Evolutionary conservation across 768 basidiomycete genomes (phyloP), one percentile per base, ranked within the genome.

Genomic region (Macrolepiota dolichaula): DNA sequence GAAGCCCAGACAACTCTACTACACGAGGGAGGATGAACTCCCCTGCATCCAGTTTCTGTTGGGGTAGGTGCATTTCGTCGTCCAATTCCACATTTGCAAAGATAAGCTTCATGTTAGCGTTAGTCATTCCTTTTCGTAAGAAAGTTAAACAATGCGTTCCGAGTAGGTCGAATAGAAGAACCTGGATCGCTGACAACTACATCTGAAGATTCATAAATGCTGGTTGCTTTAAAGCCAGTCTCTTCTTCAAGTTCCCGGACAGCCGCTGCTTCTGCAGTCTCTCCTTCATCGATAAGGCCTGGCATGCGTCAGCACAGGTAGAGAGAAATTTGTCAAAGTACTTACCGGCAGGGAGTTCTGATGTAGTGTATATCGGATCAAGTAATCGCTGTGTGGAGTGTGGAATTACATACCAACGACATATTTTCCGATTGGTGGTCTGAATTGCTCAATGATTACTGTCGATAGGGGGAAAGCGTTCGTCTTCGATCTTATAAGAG

Each of bases 211-310:
- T 92, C 83, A 35, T 89, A 67, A 32, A 95, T 78, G 53, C 78
- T 71, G 54, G 81, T 76, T 2, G 88, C 89, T 55, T 81, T 85
- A 74, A 85, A 96, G 4, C 96, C 96, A 2, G 96, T 97, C 73
- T 98, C 96, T 74, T 98, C 96, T 67, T 87, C 81, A 13, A 98
- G 81, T 71, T 98, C 96, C 22, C 96, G 85, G 38, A 94, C 79
- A 0, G 95, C 96, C 1, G 94, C 84, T 17, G 82, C 74, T 72
- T 90, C 91, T 0, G 92, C 80, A 0, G 88, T 85, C 77, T 98
- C 96, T 0, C 86, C 85, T 62, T 88, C 86, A 70, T 96, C 93
- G 64, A 98, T 85, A 17, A 98, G 75, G 32, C 96, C 94, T 62
- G 5, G 50, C 46, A 5, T 13, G 40, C 56, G 15, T 64, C 11